A percentile compares a stretch with the other conserved stretches of the same genome.
phyloP scores from a whole-genome alignment of 441 rosid genomes.

The Cnidoscolus chayamansa region DNA sequence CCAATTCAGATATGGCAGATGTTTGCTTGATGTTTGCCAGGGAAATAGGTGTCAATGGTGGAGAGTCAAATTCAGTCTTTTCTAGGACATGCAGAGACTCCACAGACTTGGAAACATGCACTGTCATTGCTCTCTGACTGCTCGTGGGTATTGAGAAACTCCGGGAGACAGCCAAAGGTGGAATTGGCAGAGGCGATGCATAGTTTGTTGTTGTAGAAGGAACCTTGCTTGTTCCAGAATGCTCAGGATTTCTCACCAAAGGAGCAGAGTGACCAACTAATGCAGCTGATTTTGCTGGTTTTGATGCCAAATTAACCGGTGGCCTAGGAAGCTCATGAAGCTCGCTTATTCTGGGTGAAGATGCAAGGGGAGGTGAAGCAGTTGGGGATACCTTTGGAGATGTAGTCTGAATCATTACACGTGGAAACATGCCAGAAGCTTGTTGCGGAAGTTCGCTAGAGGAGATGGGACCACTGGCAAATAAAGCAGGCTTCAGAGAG shows the following conservation, averaged over 20 bases:
- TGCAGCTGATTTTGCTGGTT: constrained; percentile 53
- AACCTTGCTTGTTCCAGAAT: constrained; percentile 34
- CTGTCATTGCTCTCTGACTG: constrained; percentile 62
- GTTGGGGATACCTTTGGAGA: constrained; percentile 73
- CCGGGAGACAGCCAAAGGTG: constrained; percentile 60
- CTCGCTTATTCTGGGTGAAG: constrained; percentile 75
- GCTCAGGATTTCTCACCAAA: constrained; percentile 62
- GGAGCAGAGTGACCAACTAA: constrained; percentile 83
- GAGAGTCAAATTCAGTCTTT: constrained; percentile 53
- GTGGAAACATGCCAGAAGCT: constrained; percentile 45
- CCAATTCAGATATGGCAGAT: constrained; percentile 37
- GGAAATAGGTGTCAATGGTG: constrained; percentile 77
- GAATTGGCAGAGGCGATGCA: constrained; percentile 73
- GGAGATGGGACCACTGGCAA: constrained; percentile 45
- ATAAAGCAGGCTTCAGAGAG: constrained; percentile 44
- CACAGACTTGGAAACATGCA: constrained; percentile 41
- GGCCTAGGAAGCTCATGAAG: constrained; percentile 98
- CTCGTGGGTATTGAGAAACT: constrained; percentile 89
- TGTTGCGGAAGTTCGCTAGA: constrained; percentile 42
- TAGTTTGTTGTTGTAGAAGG: constrained; percentile 40
- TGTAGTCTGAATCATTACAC: constrained; percentile 41
- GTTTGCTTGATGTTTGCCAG: constrained; percentile 41
- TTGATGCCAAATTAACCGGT: constrained; percentile 47
- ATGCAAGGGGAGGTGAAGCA: constrained; percentile 81
- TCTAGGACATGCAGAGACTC: constrained; percentile 40